Evolutionary conservation across 2,329 filamentous ascomycete species (phyloP), one percentile per base, ranked within the genome.

Genomic region (Gremmenia infestans): DNA sequence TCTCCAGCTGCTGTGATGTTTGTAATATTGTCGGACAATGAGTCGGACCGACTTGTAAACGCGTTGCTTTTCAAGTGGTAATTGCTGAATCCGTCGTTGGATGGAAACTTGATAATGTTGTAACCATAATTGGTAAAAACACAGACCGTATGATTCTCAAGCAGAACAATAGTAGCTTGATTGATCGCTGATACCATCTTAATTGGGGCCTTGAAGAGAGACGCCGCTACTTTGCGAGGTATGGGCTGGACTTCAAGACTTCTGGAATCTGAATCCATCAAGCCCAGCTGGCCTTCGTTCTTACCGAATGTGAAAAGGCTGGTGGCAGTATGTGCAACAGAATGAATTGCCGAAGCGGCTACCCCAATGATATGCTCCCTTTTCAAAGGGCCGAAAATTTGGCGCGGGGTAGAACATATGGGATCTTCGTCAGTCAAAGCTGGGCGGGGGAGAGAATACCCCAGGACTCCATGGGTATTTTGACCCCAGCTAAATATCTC

Each of bases 71-170:
- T 80, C 23, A 93, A 77, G 45, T 87, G 86, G 58, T 83, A 83
- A 57, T 87, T 91, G 19, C 81, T 81, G 61, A 90, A 86, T 5
- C 83, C 81, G 61, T 92, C 88, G 1, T 77, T 75, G 36, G 89
- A 76, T 0, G 91, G 89, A 60, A 97, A 96, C 47, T 84, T 85
- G 53, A 97, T 79, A 61, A 91, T 89, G n/a, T 91, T 91, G 69
- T 96, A 97, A 4, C 93, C 93, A 67, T 96, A 97, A 63, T 95
- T 95, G 0, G 91, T 93, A 65, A 99, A 96, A 0, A 99, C 87
- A 79, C 89, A 95, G 9, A 97, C 91, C 19, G 91, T 91, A 63
- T 89, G 86, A 64, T 91, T 96, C 49, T 91, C 87, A 3, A 99
- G 80, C 28, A 99, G 74, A 60, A 91, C 88, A 1, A 87, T 86